phyloP scores from a whole-genome alignment of 805 yeast species.

The Kluyveromyces aestuarii region DNA sequence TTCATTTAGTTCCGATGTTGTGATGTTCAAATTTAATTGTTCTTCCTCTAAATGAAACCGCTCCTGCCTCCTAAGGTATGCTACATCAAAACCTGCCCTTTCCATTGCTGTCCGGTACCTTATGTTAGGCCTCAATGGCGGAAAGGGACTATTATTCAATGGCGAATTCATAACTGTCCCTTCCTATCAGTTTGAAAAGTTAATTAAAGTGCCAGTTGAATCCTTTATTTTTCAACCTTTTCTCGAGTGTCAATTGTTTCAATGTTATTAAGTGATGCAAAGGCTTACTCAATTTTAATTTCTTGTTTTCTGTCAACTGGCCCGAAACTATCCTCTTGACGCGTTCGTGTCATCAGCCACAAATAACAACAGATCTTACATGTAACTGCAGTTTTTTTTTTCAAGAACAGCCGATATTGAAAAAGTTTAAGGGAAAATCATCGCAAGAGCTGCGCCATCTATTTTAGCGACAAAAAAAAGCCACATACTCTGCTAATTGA shows the following conservation, averaged over 20 bases:
- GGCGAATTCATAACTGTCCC: conserved; percentile 3
- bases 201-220: no score
- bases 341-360: background rate
- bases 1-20: no score
- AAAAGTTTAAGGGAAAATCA: background rate
- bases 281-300: background rate
- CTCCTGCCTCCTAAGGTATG: conserved; percentile 18
- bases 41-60: no score
- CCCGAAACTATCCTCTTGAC: background rate
- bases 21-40: no score
- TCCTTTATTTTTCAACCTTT: no score
- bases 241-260: background rate
- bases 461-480: no score
- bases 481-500: background rate
- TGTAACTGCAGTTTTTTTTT: no score
- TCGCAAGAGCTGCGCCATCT: background rate
- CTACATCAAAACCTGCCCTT: conserved; percentile 70
- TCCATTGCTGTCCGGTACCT: conserved; percentile 65
- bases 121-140: conserved; percentile 56
- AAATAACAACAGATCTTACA: no score
- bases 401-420: background rate
- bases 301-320: background rate
- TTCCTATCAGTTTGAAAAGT: background rate
- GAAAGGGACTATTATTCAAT: conserved; percentile 42
- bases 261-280: no score